These are phyloP conservation scores for Malus hybrid DNA, from an alignment of 331 rosid species.

Conservation along the genomic window DNA sequence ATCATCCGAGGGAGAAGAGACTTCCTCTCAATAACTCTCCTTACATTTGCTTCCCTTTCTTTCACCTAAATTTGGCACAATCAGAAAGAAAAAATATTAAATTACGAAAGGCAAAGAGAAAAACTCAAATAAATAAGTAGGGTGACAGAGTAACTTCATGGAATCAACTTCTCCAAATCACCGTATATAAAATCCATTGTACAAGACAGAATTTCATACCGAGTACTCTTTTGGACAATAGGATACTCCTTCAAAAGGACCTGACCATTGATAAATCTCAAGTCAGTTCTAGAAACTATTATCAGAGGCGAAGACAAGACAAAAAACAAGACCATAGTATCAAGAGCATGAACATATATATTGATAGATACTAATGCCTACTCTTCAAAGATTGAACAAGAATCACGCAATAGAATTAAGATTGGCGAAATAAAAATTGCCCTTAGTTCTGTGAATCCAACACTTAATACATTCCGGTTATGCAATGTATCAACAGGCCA, in stretches of 20 bases:
- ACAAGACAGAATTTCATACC: conserved; percentile 39
- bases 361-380: background rate
- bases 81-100: background rate
- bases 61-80: conserved; percentile 41
- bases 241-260: conserved; percentile 79
- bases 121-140: background rate
- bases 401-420: background rate
- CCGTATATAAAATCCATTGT: conserved; percentile 8
- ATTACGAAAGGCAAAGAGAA: conserved; percentile 11
- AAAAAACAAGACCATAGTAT: background rate
- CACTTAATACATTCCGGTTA: background rate
- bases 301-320: background rate
- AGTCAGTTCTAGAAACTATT: conserved; percentile 3
- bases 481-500: background rate
- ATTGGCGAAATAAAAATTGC: background rate
- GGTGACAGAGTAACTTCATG: background rate
- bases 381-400: background rate
- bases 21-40: conserved; percentile 69
- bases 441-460: background rate
- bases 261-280: conserved; percentile 37
- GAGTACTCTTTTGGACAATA: conserved; percentile 54
- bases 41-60: conserved; percentile 53
- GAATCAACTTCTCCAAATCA: background rate
- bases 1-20: conserved; percentile 93
- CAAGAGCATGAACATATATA: background rate